Evolutionary conservation across 805 yeast species (phyloP), one percentile per base, ranked within the genome.

Genomic region (Cyberlindnera nakhonratchasimensis): DNA sequence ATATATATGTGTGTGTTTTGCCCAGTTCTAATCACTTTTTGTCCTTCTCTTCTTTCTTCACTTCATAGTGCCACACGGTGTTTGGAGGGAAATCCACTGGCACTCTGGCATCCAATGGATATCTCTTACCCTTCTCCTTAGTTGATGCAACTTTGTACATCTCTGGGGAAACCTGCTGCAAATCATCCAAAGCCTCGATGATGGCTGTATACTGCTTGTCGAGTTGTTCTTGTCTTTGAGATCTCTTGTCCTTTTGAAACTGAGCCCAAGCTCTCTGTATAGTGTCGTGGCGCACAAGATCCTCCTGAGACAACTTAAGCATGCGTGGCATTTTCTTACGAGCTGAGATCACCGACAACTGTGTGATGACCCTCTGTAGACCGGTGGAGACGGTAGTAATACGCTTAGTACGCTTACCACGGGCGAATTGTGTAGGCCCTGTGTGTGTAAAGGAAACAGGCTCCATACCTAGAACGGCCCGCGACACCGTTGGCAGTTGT

Each of bases 21-120:
- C 20, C 19, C 24, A 20, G 4, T 10, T 20, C 17, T n/a, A 20
- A 14, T 20, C 29, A 30, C 40, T 40, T 29, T 18, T 31, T 14
- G n/a, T 12, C 12, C 34, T 25, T 39, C 23, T 46, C 46, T 28
- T 38, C 45, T 42, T 44, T 43, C 31, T 67, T 64, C 18, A 65
- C 69, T n/a, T 79, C 76, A 55, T 76, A 75, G 43, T 80, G 79
- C 97, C 97, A 90, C 16, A 85, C 71, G 46, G 75, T 73, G 55
- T 77, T 79, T 16, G 97, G 85, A 12, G 99, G 99, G 47, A 71
- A 86, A 42, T 89, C 91, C 1, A 95, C 84, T 17, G 99, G 99
- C 9, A 86, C 79, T 58, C 93, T 79, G 62, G 87, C 61, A 57
- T 91, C 96, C 54, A 86, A 66, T 5, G 96, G 91, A 62, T 86